Evolutionary conservation across 306 rosid genomes (phyloP), one percentile per base, ranked within the genome.

Genomic region (Cucumis hystrix): DNA sequence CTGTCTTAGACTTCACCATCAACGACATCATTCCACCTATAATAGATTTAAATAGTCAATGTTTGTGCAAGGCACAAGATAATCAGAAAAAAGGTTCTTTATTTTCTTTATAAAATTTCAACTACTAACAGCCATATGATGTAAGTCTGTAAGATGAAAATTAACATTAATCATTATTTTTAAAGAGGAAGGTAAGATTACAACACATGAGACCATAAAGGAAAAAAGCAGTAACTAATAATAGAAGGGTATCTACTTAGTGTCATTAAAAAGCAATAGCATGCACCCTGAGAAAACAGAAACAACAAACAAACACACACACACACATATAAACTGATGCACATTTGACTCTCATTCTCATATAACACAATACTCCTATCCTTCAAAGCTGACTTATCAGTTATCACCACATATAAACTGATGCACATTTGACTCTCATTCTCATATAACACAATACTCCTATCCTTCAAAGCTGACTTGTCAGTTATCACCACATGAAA

Each of bases 11-110:
- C 82, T 81, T 92, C 76, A 95, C 99, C 79, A 74, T 0, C 40
- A 95, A 91, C 4, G 98, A 89, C 99, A 92, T 91, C 99, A 95
- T 95, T 67, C 99, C 99, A 89, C 99, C 99, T 95, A 81, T 95
- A 81, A 37, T 67, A 69, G 61, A 74, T 40, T 72, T 80, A 85
- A 86, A 68, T 79, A 81, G 82, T 67, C 81, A 81, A 18, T 49
- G 60, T 41, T 20, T 51, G 30, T 0, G 18, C 63, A 30, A 15
- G 0, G 3, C 33, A 33, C 11, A 7, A 30, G n/a, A 52, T 73
- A 18, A 33, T 30, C 49, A 73, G 6, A 16, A 33, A 37, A 37
- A 51, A 28, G 7, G 37, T 30, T 47, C 25, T 72, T 30, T 18
- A 1, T 73, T 23, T 28, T 47, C 16, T 30, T 47, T 17, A 54